phyloP scores from a whole-genome alignment of 768 basidiomycete species.

The Cantharellus cinnabarinus region DNA sequence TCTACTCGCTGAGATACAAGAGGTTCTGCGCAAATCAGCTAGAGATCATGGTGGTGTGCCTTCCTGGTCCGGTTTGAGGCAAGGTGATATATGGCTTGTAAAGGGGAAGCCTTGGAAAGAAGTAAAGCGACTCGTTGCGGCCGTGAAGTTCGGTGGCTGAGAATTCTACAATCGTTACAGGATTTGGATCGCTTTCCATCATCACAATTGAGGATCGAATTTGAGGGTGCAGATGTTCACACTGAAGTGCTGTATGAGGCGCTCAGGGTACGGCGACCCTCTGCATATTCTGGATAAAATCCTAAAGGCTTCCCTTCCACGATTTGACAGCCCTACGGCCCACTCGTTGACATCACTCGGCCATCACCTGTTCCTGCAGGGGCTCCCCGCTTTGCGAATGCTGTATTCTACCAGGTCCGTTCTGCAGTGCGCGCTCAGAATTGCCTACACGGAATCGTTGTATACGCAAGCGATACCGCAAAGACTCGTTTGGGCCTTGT shows the following conservation, averaged over 20 bases:
- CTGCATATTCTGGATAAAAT: neutral
- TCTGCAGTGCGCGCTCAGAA: constrained; percentile 72
- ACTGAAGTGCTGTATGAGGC: constrained; percentile 64
- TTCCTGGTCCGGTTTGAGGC: constrained; percentile 36
- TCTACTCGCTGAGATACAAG: constrained; percentile 23
- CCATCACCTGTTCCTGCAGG: constrained; percentile 46
- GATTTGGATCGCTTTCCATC: constrained; percentile 76
- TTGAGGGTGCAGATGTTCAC: constrained; percentile 73
- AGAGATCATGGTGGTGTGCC: constrained; percentile 34
- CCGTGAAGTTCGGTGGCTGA: neutral
- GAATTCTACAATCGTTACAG: constrained; percentile 19
- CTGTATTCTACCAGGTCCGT: constrained; percentile 41
- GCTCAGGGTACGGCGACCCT: constrained; percentile 36
- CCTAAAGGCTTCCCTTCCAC: neutral
- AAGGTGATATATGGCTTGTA: constrained; percentile 46
- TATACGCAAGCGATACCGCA: constrained; percentile 2
- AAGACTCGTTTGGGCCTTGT: constrained; percentile 30
- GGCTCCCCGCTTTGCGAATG: constrained; percentile 38
- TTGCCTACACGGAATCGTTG: constrained; percentile 40
- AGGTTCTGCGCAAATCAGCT: constrained; percentile 25
- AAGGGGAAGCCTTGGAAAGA: constrained; percentile 67
- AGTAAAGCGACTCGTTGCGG: constrained; percentile 21
- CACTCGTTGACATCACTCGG: constrained; percentile 42
- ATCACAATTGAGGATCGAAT: constrained; percentile 48
- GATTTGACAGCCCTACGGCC: constrained; percentile 50